Base-by-base conservation (phyloP, 345 rosid genomes). In the Rhizophora apiculata region DNA sequence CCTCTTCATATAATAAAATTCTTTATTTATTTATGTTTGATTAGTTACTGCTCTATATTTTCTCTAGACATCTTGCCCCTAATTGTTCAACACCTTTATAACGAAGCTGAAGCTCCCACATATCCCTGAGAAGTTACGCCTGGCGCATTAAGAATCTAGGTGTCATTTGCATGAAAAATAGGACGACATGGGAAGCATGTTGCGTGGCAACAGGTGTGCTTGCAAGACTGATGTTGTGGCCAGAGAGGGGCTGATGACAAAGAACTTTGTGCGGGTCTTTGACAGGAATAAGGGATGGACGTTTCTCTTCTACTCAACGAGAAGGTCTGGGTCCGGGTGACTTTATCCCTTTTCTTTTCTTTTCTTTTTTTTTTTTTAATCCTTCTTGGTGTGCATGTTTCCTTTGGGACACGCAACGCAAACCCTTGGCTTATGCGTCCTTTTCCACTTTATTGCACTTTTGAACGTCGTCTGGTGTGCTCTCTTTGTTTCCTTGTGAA, bases 391-490 rank as follows among this genome's bases (percentile, higher is more conserved):
- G 62, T 73, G 15, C 63, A 64, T 73, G 72, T 78, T 79, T 62
- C 72, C 73, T 62, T 68, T 24, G 39, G 74, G 68, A 63, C 15
- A 60, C 72, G 72, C 70, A 60, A 54, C 72, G 70, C 72, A 60
- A 54, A 22, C 18, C 68, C 65, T 64, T 69, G 51, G 71, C 52
- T 73, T 76, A 71, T 32, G 59, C 43, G 54, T n/a, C 51, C 29
- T 64, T 43, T 55, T 71, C 62, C 51, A 26, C 60, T 68, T 31
- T 22, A 10, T 22, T 59, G 46, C 70, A 67, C 51, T 24, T 26
- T 65, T 59, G 9, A 70, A 73, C 65, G 76, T 68, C 65, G 76
- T 68, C 62, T 73, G 30, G 18, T 24, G 60, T 15, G 8, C 43
- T 59, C 63, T 52, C 15, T 70, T 70, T 70, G 63, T 76, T 67